phyloP scores from a whole-genome alignment of 345 rosid genomes.

The Eucalyptus curtisii region DNA sequence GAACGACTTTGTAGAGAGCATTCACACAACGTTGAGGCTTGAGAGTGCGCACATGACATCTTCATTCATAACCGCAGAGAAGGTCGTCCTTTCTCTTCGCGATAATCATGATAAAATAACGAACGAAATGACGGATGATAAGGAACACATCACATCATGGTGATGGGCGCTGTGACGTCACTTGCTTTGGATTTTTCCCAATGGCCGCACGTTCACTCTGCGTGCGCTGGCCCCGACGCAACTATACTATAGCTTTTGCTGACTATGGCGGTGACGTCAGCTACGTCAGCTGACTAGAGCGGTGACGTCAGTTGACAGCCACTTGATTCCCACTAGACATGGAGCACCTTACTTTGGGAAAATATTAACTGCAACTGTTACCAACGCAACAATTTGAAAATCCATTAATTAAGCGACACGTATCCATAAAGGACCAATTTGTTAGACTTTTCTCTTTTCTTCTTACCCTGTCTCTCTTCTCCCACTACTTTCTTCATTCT shows the following conservation, averaged over 20 bases:
- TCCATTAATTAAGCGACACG: too few relatives aligned
- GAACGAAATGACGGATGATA: background rate
- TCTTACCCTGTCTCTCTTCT: too few relatives aligned
- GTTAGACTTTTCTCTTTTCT: too few relatives aligned
- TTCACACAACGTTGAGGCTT: background rate
- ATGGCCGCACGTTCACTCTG: background rate
- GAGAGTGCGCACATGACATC: background rate
- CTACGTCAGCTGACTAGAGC: background rate
- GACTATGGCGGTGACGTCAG: background rate
- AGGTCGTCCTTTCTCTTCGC: background rate
- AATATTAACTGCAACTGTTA: too few relatives aligned
- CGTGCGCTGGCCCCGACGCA: background rate
- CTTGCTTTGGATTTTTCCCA: background rate
- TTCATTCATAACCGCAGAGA: background rate
- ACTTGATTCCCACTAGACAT: background rate
- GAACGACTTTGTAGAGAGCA: background rate
- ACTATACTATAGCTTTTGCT: background rate
- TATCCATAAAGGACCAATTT: too few relatives aligned
- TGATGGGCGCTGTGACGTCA: background rate
- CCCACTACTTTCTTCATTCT: too few relatives aligned
- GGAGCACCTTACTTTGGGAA: fast-evolving
- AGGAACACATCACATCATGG: background rate
- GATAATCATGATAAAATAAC: background rate
- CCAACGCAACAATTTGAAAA: too few relatives aligned
- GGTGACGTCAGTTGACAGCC: background rate